A percentile compares a stretch with the other conserved stretches of the same genome.
Conservation (phyloP, 805 yeast species). For the Candida adriatica region DNA sequence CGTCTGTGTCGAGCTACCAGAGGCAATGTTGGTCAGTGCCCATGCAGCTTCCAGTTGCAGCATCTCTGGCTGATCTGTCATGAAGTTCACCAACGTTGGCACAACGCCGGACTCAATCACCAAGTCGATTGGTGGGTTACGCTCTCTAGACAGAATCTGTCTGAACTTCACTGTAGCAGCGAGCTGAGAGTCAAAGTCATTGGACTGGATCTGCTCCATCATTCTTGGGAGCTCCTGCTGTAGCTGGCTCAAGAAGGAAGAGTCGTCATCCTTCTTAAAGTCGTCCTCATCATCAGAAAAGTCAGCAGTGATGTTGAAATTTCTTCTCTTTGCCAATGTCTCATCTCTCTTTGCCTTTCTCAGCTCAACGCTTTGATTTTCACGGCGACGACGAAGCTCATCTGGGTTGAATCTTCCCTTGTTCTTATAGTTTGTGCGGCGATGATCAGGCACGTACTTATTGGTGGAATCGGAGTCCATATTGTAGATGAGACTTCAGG, state of each 20-base stretch:
- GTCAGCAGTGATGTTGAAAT: constrained; percentile 46
- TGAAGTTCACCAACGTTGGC: constrained; percentile 81
- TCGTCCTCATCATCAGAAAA: constrained; percentile 44
- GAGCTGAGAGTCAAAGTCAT: constrained; percentile 72
- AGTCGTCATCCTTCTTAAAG: constrained; percentile 27
- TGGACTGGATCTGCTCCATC: constrained; percentile 73
- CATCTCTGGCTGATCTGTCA: constrained; percentile 75
- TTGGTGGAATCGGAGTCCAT: constrained; percentile 75
- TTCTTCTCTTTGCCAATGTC: constrained; percentile 88
- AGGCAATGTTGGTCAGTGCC: constrained; percentile 98
- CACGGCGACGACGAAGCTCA: constrained; percentile 96
- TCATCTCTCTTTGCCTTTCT: constrained; percentile 97
- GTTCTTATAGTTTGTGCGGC: constrained; percentile 94
- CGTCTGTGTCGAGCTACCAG: constrained; percentile 88
- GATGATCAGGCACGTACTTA: constrained; percentile 93
- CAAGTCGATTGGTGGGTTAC: constrained; percentile 91
- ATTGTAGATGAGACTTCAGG: not conserved
- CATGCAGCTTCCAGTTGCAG: constrained; percentile 97
- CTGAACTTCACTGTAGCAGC: constrained; percentile 90
- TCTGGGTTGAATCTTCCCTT: constrained; percentile 91
- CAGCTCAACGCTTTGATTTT: constrained; percentile 92
- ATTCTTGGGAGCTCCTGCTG: constrained; percentile 73
- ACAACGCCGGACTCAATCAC: constrained; percentile 93
- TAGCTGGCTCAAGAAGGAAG: constrained; percentile 39
- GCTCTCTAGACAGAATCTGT: constrained; percentile 88